Base-by-base conservation (phyloP, 805 yeast species). In the Sporopachydermia lactativora region DNA sequence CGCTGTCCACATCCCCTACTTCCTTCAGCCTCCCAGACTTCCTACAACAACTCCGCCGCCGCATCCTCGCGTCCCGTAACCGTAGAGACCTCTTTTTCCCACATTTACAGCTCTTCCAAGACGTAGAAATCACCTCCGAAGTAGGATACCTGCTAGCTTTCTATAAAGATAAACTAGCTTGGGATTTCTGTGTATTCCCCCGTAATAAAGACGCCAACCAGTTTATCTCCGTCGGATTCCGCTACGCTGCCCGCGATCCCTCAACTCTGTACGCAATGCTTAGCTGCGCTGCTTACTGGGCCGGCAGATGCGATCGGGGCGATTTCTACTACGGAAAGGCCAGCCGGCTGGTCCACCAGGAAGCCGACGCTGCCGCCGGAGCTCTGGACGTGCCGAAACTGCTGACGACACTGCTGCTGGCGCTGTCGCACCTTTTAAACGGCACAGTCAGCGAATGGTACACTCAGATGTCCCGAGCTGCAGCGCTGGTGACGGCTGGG, bases 241-340 rank as follows among this genome's bases (percentile, higher is more conserved):
- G 31, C 8, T 24, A 8, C n/a, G 31, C 31, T 8, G 31, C 31
- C n/a, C 31, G n/a, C n/a, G 31, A 24, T 24, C 31, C 31, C n/a
- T 24, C 31, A n/a, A n/a, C 31, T 24, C n/a, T 24, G n/a, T 24
- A 24, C n/a, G 31, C 31, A n/a, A 8, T 24, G n/a, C 8, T 24
- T 8, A n/a, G 13, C 8, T 24, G 31, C n/a, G 8, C 31, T 8
- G 31, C 31, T 24, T 24, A 24, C 31, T 24, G 31, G 31, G 31
- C 31, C 8, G 31, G n/a, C n/a, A 8, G 8, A 24, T n/a, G 13
- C n/a, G 31, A 24, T 8, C 31, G 31, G n/a, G 31, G 31, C 8
- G 31, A 24, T 24, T 24, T 24, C 31, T 24, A 24, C 31, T 24
- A 24, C 31, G 13, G n/a, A 24, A 24, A 24, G 31, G 31, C 31